A percentile compares a stretch with the other conserved stretches of the same genome.
phyloP scores from a whole-genome alignment of 75 land plant genomes.

The Adiantum capillusveneris region DNA sequence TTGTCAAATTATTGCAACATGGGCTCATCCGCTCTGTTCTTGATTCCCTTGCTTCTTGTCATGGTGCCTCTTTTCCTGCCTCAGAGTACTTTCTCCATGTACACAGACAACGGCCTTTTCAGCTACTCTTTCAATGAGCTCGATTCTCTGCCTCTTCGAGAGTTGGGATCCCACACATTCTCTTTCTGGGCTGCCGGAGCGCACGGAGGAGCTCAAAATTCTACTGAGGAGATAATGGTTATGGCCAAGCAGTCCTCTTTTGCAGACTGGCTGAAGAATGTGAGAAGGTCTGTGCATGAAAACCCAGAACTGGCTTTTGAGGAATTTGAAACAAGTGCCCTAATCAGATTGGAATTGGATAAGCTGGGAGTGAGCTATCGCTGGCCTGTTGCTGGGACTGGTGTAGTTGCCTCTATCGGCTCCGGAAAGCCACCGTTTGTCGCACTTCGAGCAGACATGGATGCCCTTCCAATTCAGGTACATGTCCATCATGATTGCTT shows the following conservation, averaged over 20 bases:
- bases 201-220: too few species aligned
- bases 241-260: slow-evolving; percentile 17
- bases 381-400: slow-evolving; percentile 52
- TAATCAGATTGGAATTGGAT: slow-evolving; percentile 48
- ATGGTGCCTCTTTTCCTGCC: too few species aligned
- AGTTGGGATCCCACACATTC: too few species aligned
- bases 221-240: neutral
- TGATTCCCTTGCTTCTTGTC: too few species aligned
- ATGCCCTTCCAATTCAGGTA: slow-evolving; percentile 61
- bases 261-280: slow-evolving; percentile 35
- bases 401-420: slow-evolving; percentile 54
- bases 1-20: too few species aligned
- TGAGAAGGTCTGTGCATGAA: slow-evolving; percentile 42
- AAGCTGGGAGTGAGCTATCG: slow-evolving; percentile 28
- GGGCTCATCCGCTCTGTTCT: too few species aligned
- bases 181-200: too few species aligned
- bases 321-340: slow-evolving; percentile 50
- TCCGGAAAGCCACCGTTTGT: slow-evolving; percentile 41
- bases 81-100: too few species aligned
- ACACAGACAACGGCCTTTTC: too few species aligned
- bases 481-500: too few species aligned
- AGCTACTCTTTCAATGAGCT: too few species aligned
- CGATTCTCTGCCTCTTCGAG: too few species aligned
- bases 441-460: slow-evolving; percentile 64
- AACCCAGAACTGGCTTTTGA: slow-evolving; percentile 51